A percentile compares a stretch with the other conserved stretches of the same genome.
phyloP scores from a whole-genome alignment of 2,329 filamentous ascomycete genomes.

The Lasiodiplodia sp. region DNA sequence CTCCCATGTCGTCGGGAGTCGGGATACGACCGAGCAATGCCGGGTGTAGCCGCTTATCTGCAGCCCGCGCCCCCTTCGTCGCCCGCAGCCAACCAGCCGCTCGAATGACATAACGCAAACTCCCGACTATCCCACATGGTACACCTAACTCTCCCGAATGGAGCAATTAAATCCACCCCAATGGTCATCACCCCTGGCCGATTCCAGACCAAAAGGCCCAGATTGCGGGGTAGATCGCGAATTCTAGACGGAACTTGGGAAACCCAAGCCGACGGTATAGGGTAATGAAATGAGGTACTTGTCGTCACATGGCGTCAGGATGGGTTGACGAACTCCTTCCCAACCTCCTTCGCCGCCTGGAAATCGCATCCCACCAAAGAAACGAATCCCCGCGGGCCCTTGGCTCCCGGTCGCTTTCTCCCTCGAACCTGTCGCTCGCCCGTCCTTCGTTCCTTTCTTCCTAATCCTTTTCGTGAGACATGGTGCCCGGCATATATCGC shows the following conservation, averaged over 20 bases:
- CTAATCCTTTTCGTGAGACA: slow-evolving; percentile 15
- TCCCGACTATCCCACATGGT: slow-evolving; percentile 12
- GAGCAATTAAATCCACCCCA: slow-evolving; percentile 19
- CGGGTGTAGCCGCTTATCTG: slow-evolving; percentile 20
- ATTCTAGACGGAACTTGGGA: slow-evolving; percentile 1
- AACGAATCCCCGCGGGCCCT: neutral
- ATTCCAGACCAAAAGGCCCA: neutral
- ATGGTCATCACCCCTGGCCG: neutral
- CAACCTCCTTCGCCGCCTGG: neutral
- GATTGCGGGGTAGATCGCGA: slow-evolving; percentile 8
- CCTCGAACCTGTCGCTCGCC: neutral
- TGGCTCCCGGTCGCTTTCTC: neutral
- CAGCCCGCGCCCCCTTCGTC: neutral
- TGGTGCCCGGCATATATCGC: neutral
- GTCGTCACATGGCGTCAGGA: neutral
- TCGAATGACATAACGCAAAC: slow-evolving; percentile 25
- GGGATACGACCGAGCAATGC: slow-evolving; percentile 10
- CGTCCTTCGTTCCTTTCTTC: neutral
- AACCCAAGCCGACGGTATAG: neutral
- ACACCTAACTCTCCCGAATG: slow-evolving; percentile 5
- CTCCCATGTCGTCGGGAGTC: neutral
- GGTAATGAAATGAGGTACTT: neutral
- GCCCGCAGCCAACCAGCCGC: slow-evolving; percentile 13
- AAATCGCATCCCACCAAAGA: neutral
- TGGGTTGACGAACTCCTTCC: neutral